Evolutionary conservation across 805 yeast species (phyloP).

Genomic region (Aciculoconidium aculeatum): DNA sequence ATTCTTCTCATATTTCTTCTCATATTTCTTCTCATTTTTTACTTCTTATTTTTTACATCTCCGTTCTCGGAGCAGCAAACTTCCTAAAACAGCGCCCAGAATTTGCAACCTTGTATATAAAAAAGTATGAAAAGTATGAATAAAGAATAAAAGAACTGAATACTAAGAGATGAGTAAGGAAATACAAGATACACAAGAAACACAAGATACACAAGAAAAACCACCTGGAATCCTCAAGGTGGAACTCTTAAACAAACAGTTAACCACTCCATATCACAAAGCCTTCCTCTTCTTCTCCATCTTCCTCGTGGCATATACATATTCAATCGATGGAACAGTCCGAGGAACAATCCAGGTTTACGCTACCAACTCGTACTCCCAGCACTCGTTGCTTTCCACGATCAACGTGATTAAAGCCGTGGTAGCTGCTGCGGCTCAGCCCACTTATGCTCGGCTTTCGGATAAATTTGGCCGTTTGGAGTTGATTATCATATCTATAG

Average conservation of each 20-base stretch:
- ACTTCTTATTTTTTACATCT: too few species aligned
- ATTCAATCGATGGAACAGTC: conserved; percentile 51
- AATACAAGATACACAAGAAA: too few species aligned
- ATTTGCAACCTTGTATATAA: too few species aligned
- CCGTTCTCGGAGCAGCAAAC: too few species aligned
- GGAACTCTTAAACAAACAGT: conserved; percentile 50
- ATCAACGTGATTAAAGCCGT: conserved; percentile 54
- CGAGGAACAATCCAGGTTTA: conserved; percentile 45
- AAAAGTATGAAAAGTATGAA: too few species aligned
- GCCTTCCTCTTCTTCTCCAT: conserved; percentile 40
- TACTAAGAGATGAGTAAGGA: too few species aligned
- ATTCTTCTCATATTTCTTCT: too few species aligned
- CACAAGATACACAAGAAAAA: too few species aligned
- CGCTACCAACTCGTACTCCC: conserved; percentile 50
- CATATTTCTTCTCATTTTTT: too few species aligned
- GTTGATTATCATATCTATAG: conserved; percentile 40
- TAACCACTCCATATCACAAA: conserved; percentile 29
- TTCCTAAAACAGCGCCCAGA: too few species aligned
- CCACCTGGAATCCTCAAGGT: conserved; percentile 54
- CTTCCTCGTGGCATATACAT: conserved; percentile 52
- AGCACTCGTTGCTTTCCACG: conserved; percentile 54
- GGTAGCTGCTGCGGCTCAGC: conserved; percentile 62
- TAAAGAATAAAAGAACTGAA: too few species aligned
- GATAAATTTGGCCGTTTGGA: conserved; percentile 65
- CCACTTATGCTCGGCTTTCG: conserved; percentile 56